Evolutionary conservation across 129 eudicot species (phyloP).

Genomic region (Lactuca sativa): DNA sequence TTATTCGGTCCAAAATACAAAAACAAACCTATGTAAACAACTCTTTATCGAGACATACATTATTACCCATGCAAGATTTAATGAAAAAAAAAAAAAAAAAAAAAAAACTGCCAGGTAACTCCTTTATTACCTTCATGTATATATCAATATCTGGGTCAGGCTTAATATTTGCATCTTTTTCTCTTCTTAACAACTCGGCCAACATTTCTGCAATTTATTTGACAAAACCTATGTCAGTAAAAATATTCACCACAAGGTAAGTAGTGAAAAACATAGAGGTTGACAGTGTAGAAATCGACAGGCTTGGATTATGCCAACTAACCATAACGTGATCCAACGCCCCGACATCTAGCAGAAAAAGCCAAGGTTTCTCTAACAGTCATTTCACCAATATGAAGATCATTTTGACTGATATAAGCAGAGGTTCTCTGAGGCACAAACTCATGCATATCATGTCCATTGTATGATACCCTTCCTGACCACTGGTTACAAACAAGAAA

Average conservation of each 20-base stretch:
- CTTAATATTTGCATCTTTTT: conserved; percentile 44
- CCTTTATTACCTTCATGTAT: conserved; percentile 55
- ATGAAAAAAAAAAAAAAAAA: too few species aligned
- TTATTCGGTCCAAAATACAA: too few species aligned
- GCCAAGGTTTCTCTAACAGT: conserved; percentile 86
- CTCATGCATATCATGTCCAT: conserved; percentile 65
- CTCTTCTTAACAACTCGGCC: conserved; percentile 66
- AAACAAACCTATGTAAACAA: too few species aligned
- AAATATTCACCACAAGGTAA: neutral
- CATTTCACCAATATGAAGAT: conserved; percentile 77
- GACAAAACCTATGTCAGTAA: neutral
- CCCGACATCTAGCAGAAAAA: conserved; percentile 72
- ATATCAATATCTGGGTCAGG: conserved; percentile 48
- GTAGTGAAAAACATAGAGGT: neutral
- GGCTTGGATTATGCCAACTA: conserved; percentile 18
- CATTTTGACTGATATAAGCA: conserved; percentile 83
- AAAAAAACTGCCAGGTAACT: too few species aligned
- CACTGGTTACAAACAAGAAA: conserved; percentile 28
- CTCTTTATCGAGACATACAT: too few species aligned
- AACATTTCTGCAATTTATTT: conserved; percentile 44
- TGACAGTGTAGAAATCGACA: neutral
- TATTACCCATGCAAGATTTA: too few species aligned
- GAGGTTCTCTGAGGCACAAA: conserved; percentile 73
- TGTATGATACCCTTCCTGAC: conserved; percentile 59
- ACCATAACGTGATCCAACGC: conserved; percentile 81